Evolutionary conservation across 192 early-diverging fungal genomes (phyloP).

Genomic region (Coemansia sp.): DNA sequence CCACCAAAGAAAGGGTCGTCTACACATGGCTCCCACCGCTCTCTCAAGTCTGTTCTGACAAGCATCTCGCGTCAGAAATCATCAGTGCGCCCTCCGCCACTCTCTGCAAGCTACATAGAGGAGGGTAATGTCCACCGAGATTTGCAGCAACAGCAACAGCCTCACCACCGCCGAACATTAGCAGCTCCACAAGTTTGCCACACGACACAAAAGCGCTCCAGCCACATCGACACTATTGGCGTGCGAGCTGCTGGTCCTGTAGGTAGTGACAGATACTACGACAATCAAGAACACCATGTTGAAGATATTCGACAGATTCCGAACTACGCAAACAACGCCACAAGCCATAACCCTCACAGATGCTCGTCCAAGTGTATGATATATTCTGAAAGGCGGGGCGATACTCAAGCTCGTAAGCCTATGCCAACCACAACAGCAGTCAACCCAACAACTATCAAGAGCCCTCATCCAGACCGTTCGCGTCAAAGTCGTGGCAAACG

Average conservation of each 20-base stretch:
- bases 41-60: constrained; percentile 8
- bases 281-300: not conserved
- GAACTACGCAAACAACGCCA: not conserved
- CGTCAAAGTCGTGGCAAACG: not conserved
- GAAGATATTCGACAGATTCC: not conserved
- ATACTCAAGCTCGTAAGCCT: not conserved
- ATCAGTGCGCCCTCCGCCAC: not conserved
- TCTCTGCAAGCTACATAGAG: not conserved
- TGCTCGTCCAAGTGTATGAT: not conserved
- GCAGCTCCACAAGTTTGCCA: not conserved
- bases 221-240: not conserved
- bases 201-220: not conserved
- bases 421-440: not conserved
- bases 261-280: not conserved
- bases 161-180: not conserved
- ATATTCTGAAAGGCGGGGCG: not conserved
- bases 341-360: not conserved
- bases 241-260: not conserved
- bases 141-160: not conserved
- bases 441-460: not conserved
- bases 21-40: constrained; percentile 21
- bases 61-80: not conserved
- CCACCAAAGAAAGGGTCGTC: constrained; percentile 18
- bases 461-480: not conserved
- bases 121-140: not conserved